Base-by-base conservation (phyloP, 2,329 filamentous ascomycete genomes). In the Rhexocercosporidium sp. region DNA sequence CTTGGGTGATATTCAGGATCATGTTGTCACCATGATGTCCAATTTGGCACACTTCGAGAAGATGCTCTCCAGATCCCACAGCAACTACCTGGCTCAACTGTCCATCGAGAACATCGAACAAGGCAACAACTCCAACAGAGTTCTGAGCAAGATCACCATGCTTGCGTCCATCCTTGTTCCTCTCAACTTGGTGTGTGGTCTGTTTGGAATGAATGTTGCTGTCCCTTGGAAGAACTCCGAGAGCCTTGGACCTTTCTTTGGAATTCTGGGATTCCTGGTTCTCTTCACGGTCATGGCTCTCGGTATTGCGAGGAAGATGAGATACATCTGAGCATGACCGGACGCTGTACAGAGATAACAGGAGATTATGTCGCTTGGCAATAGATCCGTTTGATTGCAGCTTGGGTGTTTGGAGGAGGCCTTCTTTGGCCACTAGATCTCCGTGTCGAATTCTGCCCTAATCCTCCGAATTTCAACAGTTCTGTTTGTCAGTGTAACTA, bases 21-120 rank as follows among this genome's bases (percentile, higher is more conserved):
- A 99, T 86, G 95, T 99, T 62, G 93, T 99, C 67, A 99, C 96
- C 54, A 98, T 98, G 95, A 97, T 97, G 87, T 96, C 92, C 73
- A 99, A 97, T 80, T 81, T 99, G 74, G 89, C 89, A 0, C 96
- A 99, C 78, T 97, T 97, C 74, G 96, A 99, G 79, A 98, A 98
- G 85, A 97, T 99, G 86, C 86, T 99, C 59, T 94, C 92, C 31
- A 91, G 96, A 25, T 92, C 92, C 1, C 96, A 99, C 82, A 93
- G 92, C 83, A 99, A 98, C 79, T 98, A 99, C 77, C 86, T 99
- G 44, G 95, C 96, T 1, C 96, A 97, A 77, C 88, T 98, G 69
- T 95, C 92, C 46, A 94, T 98, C 74, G 93, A 96, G 79, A 95
- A 92, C 79, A 92, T 97, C 75, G 88, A 91, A 1, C 90, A 97